phyloP scores from a whole-genome alignment of 306 rosid genomes.

The Lotus japonicus region DNA sequence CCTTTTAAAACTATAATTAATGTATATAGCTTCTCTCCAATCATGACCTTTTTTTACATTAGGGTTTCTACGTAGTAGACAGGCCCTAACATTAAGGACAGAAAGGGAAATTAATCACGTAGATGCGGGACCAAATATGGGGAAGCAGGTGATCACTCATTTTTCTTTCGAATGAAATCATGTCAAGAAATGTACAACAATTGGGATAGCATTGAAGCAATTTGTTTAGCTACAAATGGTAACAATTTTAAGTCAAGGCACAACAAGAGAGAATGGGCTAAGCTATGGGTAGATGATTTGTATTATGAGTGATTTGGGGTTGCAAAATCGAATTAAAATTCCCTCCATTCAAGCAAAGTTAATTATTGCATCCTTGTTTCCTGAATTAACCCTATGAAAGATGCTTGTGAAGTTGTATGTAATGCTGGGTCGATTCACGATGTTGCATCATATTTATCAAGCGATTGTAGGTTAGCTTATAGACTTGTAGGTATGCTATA shows the following conservation, averaged over 20 bases:
- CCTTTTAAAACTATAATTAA: neutral
- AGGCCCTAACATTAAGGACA: constrained; percentile 33
- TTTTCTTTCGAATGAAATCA: constrained; percentile 27
- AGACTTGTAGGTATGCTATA: constrained; percentile 11
- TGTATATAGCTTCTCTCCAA: constrained; percentile 30
- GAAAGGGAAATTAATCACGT: constrained; percentile 30
- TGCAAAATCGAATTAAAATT: neutral
- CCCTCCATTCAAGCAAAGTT: neutral
- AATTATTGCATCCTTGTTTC: constrained; percentile 20
- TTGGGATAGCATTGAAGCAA: constrained; percentile 14
- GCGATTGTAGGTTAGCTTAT: neutral
- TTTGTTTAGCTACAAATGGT: constrained; percentile 30
- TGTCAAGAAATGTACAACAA: constrained; percentile 37
- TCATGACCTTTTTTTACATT: constrained; percentile 30
- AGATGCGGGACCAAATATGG: constrained; percentile 43
- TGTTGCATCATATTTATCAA: neutral
- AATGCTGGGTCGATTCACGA: constrained; percentile 4
- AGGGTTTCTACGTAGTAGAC: constrained; percentile 40
- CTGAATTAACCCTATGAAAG: constrained; percentile 20
- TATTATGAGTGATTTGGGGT: neutral
- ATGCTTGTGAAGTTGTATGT: constrained; percentile 16
- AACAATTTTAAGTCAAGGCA: constrained; percentile 27
- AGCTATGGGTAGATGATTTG: neutral
- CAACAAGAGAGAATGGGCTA: constrained; percentile 21
- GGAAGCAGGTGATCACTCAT: constrained; percentile 30